Base-by-base conservation (phyloP, 2,329 filamentous ascomycete genomes). In the Fusarium stilboides region DNA sequence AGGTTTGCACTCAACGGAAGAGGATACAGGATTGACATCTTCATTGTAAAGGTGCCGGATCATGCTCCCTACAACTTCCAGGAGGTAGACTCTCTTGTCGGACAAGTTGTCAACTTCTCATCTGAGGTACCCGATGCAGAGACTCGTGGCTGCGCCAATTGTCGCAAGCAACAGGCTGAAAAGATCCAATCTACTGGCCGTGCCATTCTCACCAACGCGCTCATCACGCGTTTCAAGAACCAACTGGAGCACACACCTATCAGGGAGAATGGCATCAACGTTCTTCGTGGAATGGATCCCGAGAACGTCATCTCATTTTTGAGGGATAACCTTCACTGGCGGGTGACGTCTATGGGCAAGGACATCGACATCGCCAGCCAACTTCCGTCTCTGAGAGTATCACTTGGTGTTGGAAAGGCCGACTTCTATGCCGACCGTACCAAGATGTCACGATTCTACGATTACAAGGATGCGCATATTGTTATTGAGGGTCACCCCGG, bases 191-290 rank as follows among this genome's bases (percentile, higher is more conserved):
- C 22, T 24, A 24, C 22, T 24, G 22, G 22, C 22, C 22, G 22
- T 24, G 22, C 7, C 22, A 24, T 24, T 24, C 22, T 24, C 22
- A 53, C 50, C 15, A 63, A 63, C 20, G 34, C 55, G 13, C 55
- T 63, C 22, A 55, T 63, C 2, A 63, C 55, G 2, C 50, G 55
- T 3, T 50, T 4, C 19, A 54, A 50, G 26, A 14, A 45, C 28
- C 13, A 37, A 33, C 36, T 42, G 3, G 24, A 8, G 6, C 39
- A 45, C 4, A 55, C 43, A 10, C 42, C 24, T 17, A 28, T 8
- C 5, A 34, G 7, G 8, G 22, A 24, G 22, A 24, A 8, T 13
- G 33, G 31, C 1, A 13, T 6, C 1, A 5, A 10, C 7, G 8
- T 47, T 7, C 36, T 53, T 15, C 17, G 13, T 6, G 34, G 37